These are phyloP conservation scores for Brassica carinata DNA, from an alignment of 345 rosid species.

Conservation along the genomic window DNA sequence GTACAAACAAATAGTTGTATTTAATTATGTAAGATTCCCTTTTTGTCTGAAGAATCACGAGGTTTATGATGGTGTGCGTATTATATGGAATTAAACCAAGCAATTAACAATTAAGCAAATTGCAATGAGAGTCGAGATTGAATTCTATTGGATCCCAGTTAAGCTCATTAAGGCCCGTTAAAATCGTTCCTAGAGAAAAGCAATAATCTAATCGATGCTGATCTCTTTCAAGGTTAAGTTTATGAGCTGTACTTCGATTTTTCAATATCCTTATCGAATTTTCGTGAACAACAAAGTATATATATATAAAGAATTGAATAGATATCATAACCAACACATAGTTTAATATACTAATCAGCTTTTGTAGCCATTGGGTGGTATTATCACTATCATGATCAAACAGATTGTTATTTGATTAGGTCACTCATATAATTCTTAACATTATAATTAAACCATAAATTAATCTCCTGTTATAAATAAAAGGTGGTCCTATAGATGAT, in stretches of 20 bases:
- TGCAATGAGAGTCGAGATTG: not conserved
- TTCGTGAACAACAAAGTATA: not conserved
- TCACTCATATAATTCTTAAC: constrained; percentile 14
- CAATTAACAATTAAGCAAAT: not conserved
- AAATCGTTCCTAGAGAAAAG: not conserved
- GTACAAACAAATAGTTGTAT: not conserved
- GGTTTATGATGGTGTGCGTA: not conserved
- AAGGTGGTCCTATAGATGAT: not conserved
- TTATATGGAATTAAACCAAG: not conserved
- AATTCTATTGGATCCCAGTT: not conserved
- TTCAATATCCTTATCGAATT: not conserved
- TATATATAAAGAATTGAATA: constrained; percentile 2
- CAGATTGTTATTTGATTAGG: constrained; percentile 21
- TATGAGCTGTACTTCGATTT: constrained; percentile 13
- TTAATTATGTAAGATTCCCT: not conserved
- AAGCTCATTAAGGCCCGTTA: constrained; percentile 27
- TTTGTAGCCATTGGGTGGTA: constrained; percentile 21
- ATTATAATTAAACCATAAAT: not conserved
- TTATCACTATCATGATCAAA: constrained; percentile 31
- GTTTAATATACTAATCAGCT: constrained; percentile 2
- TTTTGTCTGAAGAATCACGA: not conserved
- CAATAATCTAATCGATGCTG: not conserved
- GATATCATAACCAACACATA: constrained; percentile 13
- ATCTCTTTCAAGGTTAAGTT: not conserved
- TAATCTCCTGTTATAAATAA: not conserved